phyloP scores from a whole-genome alignment of 2,329 filamentous ascomycete genomes.

The Talaromyces sp. region DNA sequence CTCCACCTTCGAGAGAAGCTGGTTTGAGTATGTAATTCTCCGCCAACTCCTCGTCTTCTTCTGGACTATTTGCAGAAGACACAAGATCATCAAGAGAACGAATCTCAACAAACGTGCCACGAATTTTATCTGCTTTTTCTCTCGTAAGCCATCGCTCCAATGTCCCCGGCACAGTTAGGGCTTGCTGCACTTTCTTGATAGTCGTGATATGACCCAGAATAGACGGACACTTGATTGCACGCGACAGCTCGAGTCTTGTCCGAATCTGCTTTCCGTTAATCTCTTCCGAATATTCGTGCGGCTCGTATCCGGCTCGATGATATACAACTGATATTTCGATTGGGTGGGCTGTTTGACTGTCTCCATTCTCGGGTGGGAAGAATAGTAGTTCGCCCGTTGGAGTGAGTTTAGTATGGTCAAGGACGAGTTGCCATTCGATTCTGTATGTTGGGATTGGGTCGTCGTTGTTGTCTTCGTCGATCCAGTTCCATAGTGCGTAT shows the following conservation, averaged over 20 bases:
- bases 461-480: neutral
- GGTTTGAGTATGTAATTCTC: slow-evolving; percentile 42
- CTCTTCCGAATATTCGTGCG: slow-evolving; percentile 37
- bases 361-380: slow-evolving; percentile 24
- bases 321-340: slow-evolving; percentile 45
- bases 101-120: slow-evolving; percentile 38
- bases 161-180: slow-evolving; percentile 31
- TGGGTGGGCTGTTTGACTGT: neutral
- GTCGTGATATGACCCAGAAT: slow-evolving; percentile 42
- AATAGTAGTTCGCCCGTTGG: slow-evolving; percentile 36
- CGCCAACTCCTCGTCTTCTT: slow-evolving; percentile 23
- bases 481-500: slow-evolving; percentile 38
- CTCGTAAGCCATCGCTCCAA: slow-evolving; percentile 35
- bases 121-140: slow-evolving; percentile 28
- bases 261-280: slow-evolving; percentile 22
- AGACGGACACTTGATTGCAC: slow-evolving; percentile 46
- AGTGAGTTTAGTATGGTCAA: slow-evolving; percentile 30
- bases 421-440: slow-evolving; percentile 34
- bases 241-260: slow-evolving; percentile 36
- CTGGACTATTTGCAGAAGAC: slow-evolving; percentile 19
- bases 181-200: slow-evolving; percentile 46
- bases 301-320: slow-evolving; percentile 44
- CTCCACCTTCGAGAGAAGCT: slow-evolving; percentile 42
- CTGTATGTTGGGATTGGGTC: slow-evolving; percentile 36
- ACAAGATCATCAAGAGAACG: slow-evolving; percentile 28